Evolutionary conservation across 23 red algal genomes (phyloP).

Genomic region (Agarophyton chilense): DNA sequence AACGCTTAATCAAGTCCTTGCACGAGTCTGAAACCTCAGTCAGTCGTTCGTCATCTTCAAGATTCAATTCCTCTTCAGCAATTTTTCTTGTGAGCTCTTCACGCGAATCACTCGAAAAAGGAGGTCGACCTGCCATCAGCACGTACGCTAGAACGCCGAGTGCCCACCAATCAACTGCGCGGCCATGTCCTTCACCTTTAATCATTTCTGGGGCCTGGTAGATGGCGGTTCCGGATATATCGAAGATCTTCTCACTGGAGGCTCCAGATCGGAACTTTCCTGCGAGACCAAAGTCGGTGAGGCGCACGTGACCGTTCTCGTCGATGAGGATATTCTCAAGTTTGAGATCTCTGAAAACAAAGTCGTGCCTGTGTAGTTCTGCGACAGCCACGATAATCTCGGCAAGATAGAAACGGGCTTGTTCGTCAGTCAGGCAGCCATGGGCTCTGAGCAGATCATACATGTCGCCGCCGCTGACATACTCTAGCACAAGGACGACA

Average conservation of each 20-base stretch:
- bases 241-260: constrained; percentile 57
- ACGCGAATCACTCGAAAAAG: constrained; percentile 81
- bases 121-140: constrained; percentile 87
- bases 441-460: constrained; percentile 82
- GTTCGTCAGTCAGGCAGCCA: constrained; percentile 72
- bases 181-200: constrained; percentile 91
- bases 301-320: constrained; percentile 85
- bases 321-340: constrained; percentile 99
- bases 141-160: constrained; percentile 91
- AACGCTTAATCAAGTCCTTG: constrained; percentile 77
- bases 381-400: constrained; percentile 78
- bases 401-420: constrained; percentile 81
- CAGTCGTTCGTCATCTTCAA: constrained; percentile 58
- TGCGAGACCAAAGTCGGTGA: constrained; percentile 98
- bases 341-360: constrained; percentile 96
- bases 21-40: constrained; percentile 16
- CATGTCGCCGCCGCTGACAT: constrained; percentile 92
- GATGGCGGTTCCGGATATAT: constrained; percentile 90
- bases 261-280: constrained; percentile 71
- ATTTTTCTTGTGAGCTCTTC: constrained; percentile 78
- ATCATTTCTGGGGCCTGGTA: constrained; percentile 98
- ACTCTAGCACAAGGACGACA: constrained; percentile 95
- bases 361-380: constrained; percentile 83
- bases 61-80: constrained; percentile 55
- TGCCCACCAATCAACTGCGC: constrained; percentile 97